Evolutionary conservation across 2,329 filamentous ascomycete genomes (phyloP), one percentile per base, ranked within the genome.

Genomic region (Proliferodiscus dingleyae): DNA sequence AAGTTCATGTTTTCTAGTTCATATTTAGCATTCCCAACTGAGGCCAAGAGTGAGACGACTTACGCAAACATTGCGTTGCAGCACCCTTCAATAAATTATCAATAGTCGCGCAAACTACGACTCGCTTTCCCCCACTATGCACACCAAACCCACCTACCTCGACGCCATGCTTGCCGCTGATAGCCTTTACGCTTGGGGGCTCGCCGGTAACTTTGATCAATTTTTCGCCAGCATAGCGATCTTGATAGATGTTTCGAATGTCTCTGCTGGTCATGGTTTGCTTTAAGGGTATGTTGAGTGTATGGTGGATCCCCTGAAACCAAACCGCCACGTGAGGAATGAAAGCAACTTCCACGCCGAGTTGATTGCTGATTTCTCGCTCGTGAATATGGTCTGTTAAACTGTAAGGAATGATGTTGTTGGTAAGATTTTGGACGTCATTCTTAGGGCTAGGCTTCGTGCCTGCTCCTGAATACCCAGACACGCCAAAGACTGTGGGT

Each of bases 81-180:
- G 90, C 90, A 49, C 90, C 90, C 79, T 96, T 96, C 59, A 93
- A 75, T 56, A 96, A 71, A 68, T 96, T 95, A 68, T 96, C 90
- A 61, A 96, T 95, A 2, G 87, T 95, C 15, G 85, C 87, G 63
- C 90, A 94, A 52, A 97, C 80, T n/a, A 97, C 91, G 0, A 94
- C 90, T 41, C 93, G 78, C 78, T 89, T 93, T 47, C 91, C 91
- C 18, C 80, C 82, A 57, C 80, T 88, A 70, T 96, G 85, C 30
- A 96, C 89, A n/a, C 88, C 89, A 61, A 97, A 97, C 0, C 87
- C 90, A 49, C 93, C 93, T 66, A 98, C 89, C 71, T 97, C 90
- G 3, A 95, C 85, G 18, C 87, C 85, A 64, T 97, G 91, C 71
- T 85, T 87, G 53, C 85, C 81, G 57, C 80, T 80, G 60, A 96